Conservation (phyloP, 2,329 filamentous ascomycete species). For the Parastagonospora avenae region DNA sequence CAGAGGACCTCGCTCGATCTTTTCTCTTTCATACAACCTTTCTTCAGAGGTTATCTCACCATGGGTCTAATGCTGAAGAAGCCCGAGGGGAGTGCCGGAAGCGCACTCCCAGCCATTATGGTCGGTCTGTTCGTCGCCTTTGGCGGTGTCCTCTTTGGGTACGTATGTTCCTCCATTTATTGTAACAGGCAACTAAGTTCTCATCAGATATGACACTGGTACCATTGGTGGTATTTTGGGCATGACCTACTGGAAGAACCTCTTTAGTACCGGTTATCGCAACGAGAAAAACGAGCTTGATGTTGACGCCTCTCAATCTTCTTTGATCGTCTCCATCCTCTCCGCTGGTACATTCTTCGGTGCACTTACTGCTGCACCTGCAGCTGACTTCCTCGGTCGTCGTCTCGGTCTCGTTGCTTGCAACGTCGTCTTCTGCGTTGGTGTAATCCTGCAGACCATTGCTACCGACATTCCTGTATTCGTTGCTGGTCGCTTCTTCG, state of each 20-base stretch:
- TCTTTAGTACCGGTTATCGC: constrained; percentile 58
- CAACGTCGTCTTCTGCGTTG: constrained; percentile 46
- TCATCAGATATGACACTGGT: constrained; percentile 44
- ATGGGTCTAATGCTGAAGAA: constrained; percentile 60
- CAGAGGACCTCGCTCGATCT: not conserved
- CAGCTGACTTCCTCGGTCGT: constrained; percentile 72
- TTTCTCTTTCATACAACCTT: not conserved
- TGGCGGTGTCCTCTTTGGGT: constrained; percentile 51
- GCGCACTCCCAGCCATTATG: constrained; percentile 43
- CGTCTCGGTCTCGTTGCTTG: constrained; percentile 65
- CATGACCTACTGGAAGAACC: constrained; percentile 69
- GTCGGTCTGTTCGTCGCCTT: constrained; percentile 54
- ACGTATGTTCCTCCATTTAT: constrained; percentile 7
- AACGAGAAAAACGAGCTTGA: constrained; percentile 48
- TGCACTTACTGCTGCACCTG: constrained; percentile 70
- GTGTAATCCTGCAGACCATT: constrained; percentile 47
- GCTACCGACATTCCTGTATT: constrained; percentile 42
- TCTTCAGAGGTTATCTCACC: constrained; percentile 14
- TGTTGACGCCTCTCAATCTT: constrained; percentile 63
- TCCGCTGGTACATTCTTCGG: constrained; percentile 78
- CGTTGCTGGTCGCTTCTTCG: constrained; percentile 49
- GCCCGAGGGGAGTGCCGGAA: constrained; percentile 74
- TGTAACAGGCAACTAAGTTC: constrained; percentile 9
- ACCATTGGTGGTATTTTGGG: constrained; percentile 66
- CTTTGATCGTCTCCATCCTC: constrained; percentile 79